phyloP scores from a whole-genome alignment of 208 protist genomes.

The Acanthamoeba lenticulata region DNA sequence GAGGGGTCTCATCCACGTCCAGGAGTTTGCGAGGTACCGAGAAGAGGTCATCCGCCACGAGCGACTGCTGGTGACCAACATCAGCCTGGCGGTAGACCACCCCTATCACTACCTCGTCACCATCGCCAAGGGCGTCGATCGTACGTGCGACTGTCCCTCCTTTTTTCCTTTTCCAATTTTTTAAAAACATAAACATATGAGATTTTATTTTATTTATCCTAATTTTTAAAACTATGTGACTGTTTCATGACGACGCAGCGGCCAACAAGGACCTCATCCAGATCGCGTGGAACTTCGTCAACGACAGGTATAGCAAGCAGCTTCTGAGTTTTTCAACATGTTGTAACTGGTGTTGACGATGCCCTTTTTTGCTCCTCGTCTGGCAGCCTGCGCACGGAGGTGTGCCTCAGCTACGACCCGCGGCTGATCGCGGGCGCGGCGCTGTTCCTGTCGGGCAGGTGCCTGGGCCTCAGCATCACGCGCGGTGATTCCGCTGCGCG shows the following conservation, averaged over 20 bases:
- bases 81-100: conserved; percentile 63
- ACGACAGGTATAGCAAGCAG: conserved; percentile 86
- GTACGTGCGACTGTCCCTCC: background rate
- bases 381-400: conserved; percentile 32
- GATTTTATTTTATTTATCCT: background rate
- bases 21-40: conserved; percentile 14
- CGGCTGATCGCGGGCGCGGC: conserved; percentile 48
- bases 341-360: background rate
- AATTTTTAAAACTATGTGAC: background rate
- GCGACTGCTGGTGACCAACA: conserved; percentile 21
- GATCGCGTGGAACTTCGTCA: conserved; percentile 88
- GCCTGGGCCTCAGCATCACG: background rate
- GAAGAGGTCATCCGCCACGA: conserved; percentile 43
- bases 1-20: background rate
- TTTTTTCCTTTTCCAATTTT: background rate
- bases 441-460: background rate
- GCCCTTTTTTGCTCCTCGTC: background rate
- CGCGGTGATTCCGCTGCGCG: background rate
- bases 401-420: conserved; percentile 35
- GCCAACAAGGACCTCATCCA: conserved; percentile 78
- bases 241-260: background rate
- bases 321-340: background rate
- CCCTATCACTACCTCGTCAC: conserved; percentile 57
- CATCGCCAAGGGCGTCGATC: conserved; percentile 7
- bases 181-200: background rate